Percentiles rank a stretch among this genome's conserved stretches.
These are phyloP conservation scores for Albugo laibachii DNA, from an alignment of 352 stramenopile genomes.

Conservation along the genomic window DNA sequence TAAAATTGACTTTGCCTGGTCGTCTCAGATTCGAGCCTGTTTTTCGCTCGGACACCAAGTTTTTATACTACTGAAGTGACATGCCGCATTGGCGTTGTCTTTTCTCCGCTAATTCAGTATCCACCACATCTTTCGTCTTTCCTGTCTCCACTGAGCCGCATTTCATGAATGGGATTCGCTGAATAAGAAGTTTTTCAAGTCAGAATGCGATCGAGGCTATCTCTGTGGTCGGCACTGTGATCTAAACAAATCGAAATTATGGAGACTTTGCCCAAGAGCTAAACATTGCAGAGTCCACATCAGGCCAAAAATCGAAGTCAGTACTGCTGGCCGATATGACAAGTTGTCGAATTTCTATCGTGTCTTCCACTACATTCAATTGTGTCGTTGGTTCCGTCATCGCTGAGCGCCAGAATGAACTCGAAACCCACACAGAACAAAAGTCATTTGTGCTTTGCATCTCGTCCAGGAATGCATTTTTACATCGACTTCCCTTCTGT, in stretches of 20 bases:
- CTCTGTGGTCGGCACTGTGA: constrained; percentile 88
- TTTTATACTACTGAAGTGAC: constrained; percentile 85
- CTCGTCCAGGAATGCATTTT: constrained; percentile 57
- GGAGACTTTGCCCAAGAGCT: constrained; percentile 90
- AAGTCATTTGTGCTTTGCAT: constrained; percentile 85
- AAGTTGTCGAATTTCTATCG: constrained; percentile 94
- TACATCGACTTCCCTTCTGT: constrained; percentile 65
- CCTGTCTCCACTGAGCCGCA: constrained; percentile 85
- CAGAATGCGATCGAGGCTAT: constrained; percentile 91
- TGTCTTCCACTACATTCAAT: constrained; percentile 90
- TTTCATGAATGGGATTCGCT: constrained; percentile 85
- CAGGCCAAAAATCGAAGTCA: constrained; percentile 95
- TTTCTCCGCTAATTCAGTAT: constrained; percentile 89
- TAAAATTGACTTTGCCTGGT: constrained; percentile 79
- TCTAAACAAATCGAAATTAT: constrained; percentile 85
- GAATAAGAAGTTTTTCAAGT: constrained; percentile 86
- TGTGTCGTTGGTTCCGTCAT: constrained; percentile 89
- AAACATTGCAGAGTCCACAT: constrained; percentile 82
- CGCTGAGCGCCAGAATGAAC: constrained; percentile 79
- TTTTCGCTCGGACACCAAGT: constrained; percentile 96
- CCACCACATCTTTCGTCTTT: constrained; percentile 90
- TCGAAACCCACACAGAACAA: constrained; percentile 90
- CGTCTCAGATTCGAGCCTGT: constrained; percentile 86
- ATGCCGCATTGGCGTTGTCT: constrained; percentile 52
- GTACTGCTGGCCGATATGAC: constrained; percentile 83